Base-by-base conservation (phyloP, 2,329 filamentous ascomycete genomes). In the Phialophora chinensis region DNA sequence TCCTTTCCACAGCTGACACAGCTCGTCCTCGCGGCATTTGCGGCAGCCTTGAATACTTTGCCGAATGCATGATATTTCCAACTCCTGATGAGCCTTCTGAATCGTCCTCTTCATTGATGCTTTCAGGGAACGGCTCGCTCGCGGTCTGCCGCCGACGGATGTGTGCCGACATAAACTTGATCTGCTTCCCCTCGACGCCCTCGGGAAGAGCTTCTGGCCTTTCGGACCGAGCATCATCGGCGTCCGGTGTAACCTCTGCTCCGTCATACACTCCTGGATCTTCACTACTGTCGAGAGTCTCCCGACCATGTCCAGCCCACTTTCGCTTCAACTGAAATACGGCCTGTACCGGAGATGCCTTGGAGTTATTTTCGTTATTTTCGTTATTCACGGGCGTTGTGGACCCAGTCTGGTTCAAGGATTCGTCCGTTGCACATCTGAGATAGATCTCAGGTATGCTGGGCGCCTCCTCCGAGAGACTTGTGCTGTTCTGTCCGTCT, bases 21-120 rank as follows among this genome's bases (percentile, higher is more conserved):
- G 49, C 50, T 49, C 60, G 55, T n/a, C 38, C 29, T 35, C 17
- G 27, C 27, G 50, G 14, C 20, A 44, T 12, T 17, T 56, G 25
- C n/a, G 52, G 60, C 23, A 62, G 25, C 20, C 60, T 55, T 17
- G 60, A 62, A 27, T 47, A 62, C 25, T 23, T 62, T 12, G 60
- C 52, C n/a, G 60, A 56, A 20, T 62, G 50, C 29, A 29, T 20
- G n/a, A 47, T 50, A 49, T 56, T 35, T 17, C 10, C 52, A n/a
- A 57, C 60, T 35, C 29, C 35, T 47, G 52, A 47, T 31, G 60
- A 62, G 27, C 25, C n/a, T 17, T 62, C 60, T 17, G 60, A 55
- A 7, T 56, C 50, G n/a, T 54, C 49, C 31, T 58, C 61, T 31
- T 23, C 54, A 27, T 31, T 50, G 42, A 33, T 35, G 27, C 31